These are phyloP conservation scores for Fraxinus baroniana DNA, from an alignment of 305 asterid species.

Conservation along the genomic window DNA sequence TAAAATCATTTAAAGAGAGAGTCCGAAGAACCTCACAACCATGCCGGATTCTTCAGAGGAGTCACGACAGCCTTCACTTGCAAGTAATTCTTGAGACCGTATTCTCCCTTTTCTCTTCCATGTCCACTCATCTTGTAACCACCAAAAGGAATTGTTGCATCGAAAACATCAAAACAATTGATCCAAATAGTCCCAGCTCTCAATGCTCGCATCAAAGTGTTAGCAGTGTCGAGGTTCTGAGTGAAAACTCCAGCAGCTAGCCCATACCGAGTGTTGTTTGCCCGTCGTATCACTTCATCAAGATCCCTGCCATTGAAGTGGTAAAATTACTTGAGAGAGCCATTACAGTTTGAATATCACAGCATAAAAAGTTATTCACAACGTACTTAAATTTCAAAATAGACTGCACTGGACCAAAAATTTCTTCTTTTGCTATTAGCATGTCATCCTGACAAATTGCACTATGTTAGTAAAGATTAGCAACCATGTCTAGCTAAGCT, in stretches of 20 bases:
- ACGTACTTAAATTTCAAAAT: conserved; percentile 72
- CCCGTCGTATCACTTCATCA: conserved; percentile 67
- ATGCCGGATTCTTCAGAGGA: conserved; percentile 74
- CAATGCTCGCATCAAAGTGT: conserved; percentile 74
- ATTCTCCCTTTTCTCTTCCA: conserved; percentile 91
- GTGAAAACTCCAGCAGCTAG: conserved; percentile 97
- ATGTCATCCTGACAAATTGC: conserved; percentile 60
- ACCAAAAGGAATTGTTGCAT: conserved; percentile 92
- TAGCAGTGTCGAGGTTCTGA: conserved; percentile 74
- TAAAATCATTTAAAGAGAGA: background rate
- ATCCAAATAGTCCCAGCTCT: conserved; percentile 81
- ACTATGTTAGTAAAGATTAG: background rate
- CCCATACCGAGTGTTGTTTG: conserved; percentile 60
- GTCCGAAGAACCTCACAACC: conserved; percentile 50
- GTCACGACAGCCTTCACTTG: conserved; percentile 93
- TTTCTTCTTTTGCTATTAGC: conserved; percentile 84
- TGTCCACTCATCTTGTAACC: conserved; percentile 96
- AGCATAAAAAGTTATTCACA: background rate
- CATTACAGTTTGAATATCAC: background rate
- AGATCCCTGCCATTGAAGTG: conserved; percentile 47
- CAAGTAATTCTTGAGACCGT: conserved; percentile 83
- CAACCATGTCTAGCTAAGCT: background rate
- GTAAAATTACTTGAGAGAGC: background rate
- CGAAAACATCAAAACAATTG: conserved; percentile 72
- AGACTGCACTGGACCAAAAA: conserved; percentile 90